Conservation (phyloP, 2,329 filamentous ascomycete genomes). For the Monosporascus sp. region DNA sequence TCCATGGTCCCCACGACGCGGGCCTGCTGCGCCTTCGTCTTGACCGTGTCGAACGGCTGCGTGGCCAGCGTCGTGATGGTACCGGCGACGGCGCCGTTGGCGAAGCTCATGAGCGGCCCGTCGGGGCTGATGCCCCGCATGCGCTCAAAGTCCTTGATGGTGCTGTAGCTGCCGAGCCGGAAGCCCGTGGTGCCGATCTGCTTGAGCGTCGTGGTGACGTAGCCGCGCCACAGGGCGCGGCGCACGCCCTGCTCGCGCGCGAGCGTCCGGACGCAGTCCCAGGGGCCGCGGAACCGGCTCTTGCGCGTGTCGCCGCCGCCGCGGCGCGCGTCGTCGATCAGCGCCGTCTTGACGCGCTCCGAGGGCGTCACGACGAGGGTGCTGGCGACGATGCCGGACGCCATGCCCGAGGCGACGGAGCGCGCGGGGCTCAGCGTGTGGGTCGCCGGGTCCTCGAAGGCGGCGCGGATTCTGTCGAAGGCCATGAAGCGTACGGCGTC, state of each 20-base stretch:
- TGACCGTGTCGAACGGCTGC: constrained; percentile 56
- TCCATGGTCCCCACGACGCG: constrained; percentile 48
- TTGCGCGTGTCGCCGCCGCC: constrained; percentile 3
- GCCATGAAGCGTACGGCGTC: constrained; percentile 59
- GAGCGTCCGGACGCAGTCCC: constrained; percentile 46
- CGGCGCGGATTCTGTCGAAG: constrained; percentile 56
- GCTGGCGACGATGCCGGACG: constrained; percentile 51
- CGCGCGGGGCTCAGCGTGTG: constrained; percentile 48
- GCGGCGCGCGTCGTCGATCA: constrained; percentile 51
- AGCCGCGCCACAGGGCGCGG: constrained; percentile 52
- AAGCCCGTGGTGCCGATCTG: constrained; percentile 58
- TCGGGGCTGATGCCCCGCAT: constrained; percentile 15
- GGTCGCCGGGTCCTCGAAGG: constrained; percentile 44
- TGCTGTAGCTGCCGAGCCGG: constrained; percentile 58
- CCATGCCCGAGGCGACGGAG: constrained; percentile 54
- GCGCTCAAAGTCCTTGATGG: constrained; percentile 48
- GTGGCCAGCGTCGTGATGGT: constrained; percentile 44
- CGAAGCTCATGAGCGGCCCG: constrained; percentile 34
- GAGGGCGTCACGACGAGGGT: constrained; percentile 56
- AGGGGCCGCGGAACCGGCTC: constrained; percentile 39
- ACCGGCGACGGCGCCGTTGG: constrained; percentile 32
- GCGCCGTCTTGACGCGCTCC: constrained; percentile 58
- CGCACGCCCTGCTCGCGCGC: constrained; percentile 45
- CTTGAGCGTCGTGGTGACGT: constrained; percentile 56
- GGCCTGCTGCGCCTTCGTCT: constrained; percentile 55